Conservation (phyloP, 768 basidiomycete genomes). For the Naematelia encephala region DNA sequence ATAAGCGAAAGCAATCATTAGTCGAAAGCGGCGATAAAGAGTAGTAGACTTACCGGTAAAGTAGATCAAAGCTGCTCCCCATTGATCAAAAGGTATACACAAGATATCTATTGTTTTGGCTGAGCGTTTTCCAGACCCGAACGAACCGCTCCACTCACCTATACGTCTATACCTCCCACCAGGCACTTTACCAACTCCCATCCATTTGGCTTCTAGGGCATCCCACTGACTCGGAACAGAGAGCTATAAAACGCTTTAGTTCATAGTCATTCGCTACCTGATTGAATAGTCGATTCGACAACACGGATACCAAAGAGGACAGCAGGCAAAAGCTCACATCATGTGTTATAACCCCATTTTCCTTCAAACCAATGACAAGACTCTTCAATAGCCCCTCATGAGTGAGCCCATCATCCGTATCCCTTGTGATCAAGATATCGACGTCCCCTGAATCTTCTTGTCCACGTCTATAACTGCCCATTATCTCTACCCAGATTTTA, state of each 20-base stretch:
- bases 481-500: conserved; percentile 71
- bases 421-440: conserved; percentile 80
- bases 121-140: too few relatives aligned
- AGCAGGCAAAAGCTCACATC: conserved; percentile 46
- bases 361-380: conserved; percentile 61
- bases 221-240: conserved; percentile 65
- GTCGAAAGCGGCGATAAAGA: too few relatives aligned
- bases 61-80: conserved; percentile 85
- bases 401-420: conserved; percentile 66
- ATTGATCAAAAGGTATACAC: conserved; percentile 69
- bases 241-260: conserved; percentile 53
- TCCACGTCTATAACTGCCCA: conserved; percentile 89
- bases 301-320: not conserved
- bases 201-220: conserved; percentile 72
- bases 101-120: conserved; percentile 61
- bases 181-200: conserved; percentile 67
- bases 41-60: conserved; percentile 74
- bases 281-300: too few relatives aligned
- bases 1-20: too few relatives aligned
- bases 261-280: too few relatives aligned
- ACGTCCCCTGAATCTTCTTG: conserved; percentile 84
- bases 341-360: conserved; percentile 67
- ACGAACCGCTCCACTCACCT: conserved; percentile 49
- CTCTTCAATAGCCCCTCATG: conserved; percentile 66
- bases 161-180: conserved; percentile 65